These are phyloP conservation scores for Acer saccharum DNA, from an alignment of 345 rosid species.

Conservation along the genomic window DNA sequence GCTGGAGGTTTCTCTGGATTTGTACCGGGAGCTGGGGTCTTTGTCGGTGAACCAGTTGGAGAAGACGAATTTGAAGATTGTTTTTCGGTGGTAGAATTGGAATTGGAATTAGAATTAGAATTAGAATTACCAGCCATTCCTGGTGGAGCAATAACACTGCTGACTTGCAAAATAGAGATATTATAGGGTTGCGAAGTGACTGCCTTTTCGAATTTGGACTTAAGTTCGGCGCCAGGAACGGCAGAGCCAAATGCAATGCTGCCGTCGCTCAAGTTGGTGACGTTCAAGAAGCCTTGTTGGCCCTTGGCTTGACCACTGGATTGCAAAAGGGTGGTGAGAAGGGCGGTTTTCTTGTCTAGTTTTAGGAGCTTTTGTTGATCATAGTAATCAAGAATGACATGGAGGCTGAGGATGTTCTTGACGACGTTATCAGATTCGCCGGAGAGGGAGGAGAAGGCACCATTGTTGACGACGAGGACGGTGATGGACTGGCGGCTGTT, in stretches of 20 bases:
- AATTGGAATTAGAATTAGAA: too few species aligned
- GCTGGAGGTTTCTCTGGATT: not conserved
- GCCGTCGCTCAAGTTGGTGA: slow-evolving; percentile 8
- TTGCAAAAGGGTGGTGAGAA: slow-evolving; percentile 39
- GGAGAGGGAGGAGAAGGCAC: slow-evolving; percentile 14
- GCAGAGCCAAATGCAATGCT: slow-evolving; percentile 30
- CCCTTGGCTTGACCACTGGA: slow-evolving; percentile 31
- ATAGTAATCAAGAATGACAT: slow-evolving; percentile 40
- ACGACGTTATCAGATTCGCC: slow-evolving; percentile 9
- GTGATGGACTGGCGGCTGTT: slow-evolving; percentile 38
- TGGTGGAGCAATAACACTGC: slow-evolving; percentile 29
- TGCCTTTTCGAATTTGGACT: slow-evolving; percentile 24
- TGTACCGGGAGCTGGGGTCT: not conserved
- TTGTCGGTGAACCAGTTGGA: not conserved
- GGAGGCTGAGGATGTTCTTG: slow-evolving; percentile 28
- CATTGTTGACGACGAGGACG: slow-evolving; percentile 38
- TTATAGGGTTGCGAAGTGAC: slow-evolving; percentile 30
- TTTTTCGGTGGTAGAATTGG: not conserved
- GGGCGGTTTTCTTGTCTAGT: slow-evolving; percentile 12
- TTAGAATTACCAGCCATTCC: not conserved
- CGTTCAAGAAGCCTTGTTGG: slow-evolving; percentile 40
- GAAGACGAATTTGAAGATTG: not conserved
- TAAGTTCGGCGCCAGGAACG: slow-evolving; percentile 17
- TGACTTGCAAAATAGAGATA: slow-evolving; percentile 40
- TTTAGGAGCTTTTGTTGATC: slow-evolving; percentile 23